phyloP scores from a whole-genome alignment of 345 rosid species.

The Draba incana region DNA sequence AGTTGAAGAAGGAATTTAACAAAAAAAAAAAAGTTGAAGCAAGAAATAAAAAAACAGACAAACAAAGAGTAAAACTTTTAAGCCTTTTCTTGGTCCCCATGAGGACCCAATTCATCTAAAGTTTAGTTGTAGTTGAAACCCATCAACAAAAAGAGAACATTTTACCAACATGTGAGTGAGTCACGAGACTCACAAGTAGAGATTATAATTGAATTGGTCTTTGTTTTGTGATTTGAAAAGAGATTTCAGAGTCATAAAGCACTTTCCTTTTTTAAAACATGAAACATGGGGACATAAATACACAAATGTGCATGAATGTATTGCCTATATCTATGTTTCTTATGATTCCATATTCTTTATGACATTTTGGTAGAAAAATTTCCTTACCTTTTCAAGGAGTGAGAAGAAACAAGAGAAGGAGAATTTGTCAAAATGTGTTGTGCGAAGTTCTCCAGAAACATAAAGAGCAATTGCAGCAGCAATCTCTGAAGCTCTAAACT shows the following conservation, averaged over 20 bases:
- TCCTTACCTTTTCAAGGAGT: slow-evolving; percentile 38
- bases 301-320: slow-evolving; percentile 18
- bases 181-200: slow-evolving; percentile 35
- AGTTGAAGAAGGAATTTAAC: no score
- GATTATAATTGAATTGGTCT: slow-evolving; percentile 18
- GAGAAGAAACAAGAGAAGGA: slow-evolving; percentile 33
- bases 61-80: not conserved
- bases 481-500: slow-evolving; percentile 74
- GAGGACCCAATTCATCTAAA: slow-evolving; percentile 26
- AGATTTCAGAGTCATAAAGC: not conserved
- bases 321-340: not conserved
- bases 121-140: slow-evolving; percentile 32
- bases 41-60: slow-evolving; percentile 10
- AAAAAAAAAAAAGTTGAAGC: slow-evolving; percentile 25
- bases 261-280: no score
- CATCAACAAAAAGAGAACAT: slow-evolving; percentile 17
- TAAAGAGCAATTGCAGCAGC: slow-evolving; percentile 75
- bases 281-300: not conserved
- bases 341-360: slow-evolving; percentile 10
- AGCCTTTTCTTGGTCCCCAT: slow-evolving; percentile 26
- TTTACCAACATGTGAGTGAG: slow-evolving; percentile 35
- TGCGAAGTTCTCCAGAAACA: slow-evolving; percentile 43
- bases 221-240: slow-evolving; percentile 1
- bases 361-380: not conserved
- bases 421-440: slow-evolving; percentile 30